Conservation (phyloP, 495 filamentous ascomycete species). For the Lophiotrema nucula region DNA sequence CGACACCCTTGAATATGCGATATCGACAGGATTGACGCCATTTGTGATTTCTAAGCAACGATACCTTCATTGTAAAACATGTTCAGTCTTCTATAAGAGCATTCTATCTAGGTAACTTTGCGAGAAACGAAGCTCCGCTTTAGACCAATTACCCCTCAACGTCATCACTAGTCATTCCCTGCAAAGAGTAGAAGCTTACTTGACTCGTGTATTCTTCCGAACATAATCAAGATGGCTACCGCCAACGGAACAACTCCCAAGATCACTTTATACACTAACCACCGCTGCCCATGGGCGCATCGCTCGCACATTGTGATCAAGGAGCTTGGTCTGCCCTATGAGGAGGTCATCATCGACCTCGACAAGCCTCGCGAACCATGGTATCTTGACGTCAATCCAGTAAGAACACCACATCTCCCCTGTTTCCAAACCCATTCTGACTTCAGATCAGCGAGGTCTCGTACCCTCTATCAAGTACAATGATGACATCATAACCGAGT, state of each 20-base stretch:
- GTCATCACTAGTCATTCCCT: too few relatives aligned
- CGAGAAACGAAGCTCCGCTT: too few relatives aligned
- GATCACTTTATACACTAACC: conserved; percentile 72
- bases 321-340: conserved; percentile 69
- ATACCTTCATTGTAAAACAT: too few relatives aligned
- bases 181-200: too few relatives aligned
- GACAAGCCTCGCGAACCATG: conserved; percentile 69
- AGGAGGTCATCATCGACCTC: conserved; percentile 80
- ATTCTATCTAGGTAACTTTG: too few relatives aligned
- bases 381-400: conserved; percentile 82
- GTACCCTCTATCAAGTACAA: conserved; percentile 69
- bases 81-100: too few relatives aligned
- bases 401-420: conserved; percentile 40
- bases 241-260: conserved; percentile 34
- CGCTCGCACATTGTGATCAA: conserved; percentile 74
- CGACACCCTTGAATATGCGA: too few relatives aligned
- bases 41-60: too few relatives aligned
- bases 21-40: too few relatives aligned
- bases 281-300: conserved; percentile 76
- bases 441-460: conserved; percentile 58
- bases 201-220: conserved; percentile 6
- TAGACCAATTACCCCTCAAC: too few relatives aligned
- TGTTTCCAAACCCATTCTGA: neutral
- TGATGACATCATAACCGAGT: conserved; percentile 67
- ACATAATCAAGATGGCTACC: conserved; percentile 9